These are phyloP conservation scores for Acrodontium crateriforme DNA, from an alignment of 2,329 filamentous ascomycete species.

Conservation along the genomic window DNA sequence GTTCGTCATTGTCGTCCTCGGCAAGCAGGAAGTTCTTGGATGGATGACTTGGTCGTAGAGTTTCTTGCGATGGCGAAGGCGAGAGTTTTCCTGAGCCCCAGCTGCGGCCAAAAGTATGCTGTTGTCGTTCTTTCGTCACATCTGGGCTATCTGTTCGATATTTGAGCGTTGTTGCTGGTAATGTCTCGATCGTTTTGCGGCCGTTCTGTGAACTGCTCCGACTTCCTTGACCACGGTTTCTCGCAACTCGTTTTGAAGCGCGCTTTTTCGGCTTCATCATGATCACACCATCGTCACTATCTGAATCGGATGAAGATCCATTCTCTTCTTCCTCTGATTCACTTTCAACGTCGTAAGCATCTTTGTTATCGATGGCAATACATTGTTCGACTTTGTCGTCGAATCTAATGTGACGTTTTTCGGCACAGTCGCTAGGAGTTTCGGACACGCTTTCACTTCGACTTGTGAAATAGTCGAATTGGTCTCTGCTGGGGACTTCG, in stretches of 20 bases:
- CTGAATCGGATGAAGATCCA: constrained; percentile 27
- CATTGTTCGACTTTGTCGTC: constrained; percentile 93
- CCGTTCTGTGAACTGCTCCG: constrained; percentile 44
- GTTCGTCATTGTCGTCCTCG: constrained; percentile 8
- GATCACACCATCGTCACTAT: constrained; percentile 60
- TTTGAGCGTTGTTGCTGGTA: constrained; percentile 79
- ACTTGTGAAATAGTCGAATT: constrained; percentile 46
- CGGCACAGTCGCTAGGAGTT: constrained; percentile 44
- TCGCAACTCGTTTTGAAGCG: constrained; percentile 34
- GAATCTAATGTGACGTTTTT: constrained; percentile 84
- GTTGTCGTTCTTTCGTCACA: constrained; percentile 20
- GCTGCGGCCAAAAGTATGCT: constrained; percentile 31
- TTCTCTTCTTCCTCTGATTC: constrained; percentile 23
- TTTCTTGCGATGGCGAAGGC: constrained; percentile 71
- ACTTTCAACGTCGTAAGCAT: constrained; percentile 57
- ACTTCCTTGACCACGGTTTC: constrained; percentile 28
- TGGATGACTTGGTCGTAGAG: constrained; percentile 55
- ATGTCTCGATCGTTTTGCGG: constrained; percentile 67
- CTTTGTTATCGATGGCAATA: constrained; percentile 80
- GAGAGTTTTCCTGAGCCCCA: constrained; percentile 35
- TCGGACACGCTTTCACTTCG: constrained; percentile 54
- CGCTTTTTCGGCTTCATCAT: constrained; percentile 60
- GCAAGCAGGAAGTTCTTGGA: constrained; percentile 52
- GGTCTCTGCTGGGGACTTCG: constrained; percentile 46
- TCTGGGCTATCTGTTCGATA: constrained; percentile 67